A percentile compares a stretch with the other conserved stretches of the same genome.
phyloP scores from a whole-genome alignment of 192 early-diverging fungal genomes.

The Linderina pennispora region DNA sequence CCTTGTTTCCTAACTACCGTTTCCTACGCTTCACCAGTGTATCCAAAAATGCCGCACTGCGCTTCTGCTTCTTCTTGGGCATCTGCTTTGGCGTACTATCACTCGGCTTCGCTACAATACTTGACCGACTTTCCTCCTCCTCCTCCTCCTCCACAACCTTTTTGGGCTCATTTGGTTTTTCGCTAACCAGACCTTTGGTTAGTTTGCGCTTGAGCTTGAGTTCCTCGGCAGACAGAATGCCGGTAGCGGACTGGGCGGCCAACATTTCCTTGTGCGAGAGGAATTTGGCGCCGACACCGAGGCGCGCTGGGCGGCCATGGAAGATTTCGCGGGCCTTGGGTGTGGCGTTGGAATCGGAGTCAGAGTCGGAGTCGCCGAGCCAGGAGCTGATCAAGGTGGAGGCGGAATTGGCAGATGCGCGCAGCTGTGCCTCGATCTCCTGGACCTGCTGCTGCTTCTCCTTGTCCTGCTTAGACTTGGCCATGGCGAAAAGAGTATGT shows the following conservation, averaged over 20 bases:
- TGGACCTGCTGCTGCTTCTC: constrained; percentile 26
- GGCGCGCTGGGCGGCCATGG: constrained; percentile 29
- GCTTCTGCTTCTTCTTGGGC: neutral
- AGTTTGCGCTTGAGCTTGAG: constrained; percentile 30
- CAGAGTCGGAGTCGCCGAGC: constrained; percentile 12
- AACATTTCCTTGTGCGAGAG: constrained; percentile 39
- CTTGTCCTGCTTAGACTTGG: constrained; percentile 21
- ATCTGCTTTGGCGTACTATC: neutral
- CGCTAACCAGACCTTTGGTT: neutral
- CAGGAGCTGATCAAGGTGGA: constrained; percentile 29
- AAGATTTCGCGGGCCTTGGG: constrained; percentile 29
- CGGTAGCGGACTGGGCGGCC: neutral
- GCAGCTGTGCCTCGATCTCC: constrained; percentile 40
- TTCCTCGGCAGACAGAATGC: constrained; percentile 17
- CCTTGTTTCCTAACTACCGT: no score
- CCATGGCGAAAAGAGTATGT: constrained; percentile 14
- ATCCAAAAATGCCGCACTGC: neutral
- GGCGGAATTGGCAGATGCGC: constrained; percentile 36
- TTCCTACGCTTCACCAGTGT: neutral
- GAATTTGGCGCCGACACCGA: constrained; percentile 41
- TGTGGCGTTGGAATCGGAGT: constrained; percentile 1
- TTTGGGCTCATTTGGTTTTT: neutral
- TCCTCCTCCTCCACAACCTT: neutral
- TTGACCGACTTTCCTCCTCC: neutral
- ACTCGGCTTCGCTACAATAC: neutral